Conservation (phyloP, 2,329 filamentous ascomycete genomes). For the Fusarium napiforme region DNA sequence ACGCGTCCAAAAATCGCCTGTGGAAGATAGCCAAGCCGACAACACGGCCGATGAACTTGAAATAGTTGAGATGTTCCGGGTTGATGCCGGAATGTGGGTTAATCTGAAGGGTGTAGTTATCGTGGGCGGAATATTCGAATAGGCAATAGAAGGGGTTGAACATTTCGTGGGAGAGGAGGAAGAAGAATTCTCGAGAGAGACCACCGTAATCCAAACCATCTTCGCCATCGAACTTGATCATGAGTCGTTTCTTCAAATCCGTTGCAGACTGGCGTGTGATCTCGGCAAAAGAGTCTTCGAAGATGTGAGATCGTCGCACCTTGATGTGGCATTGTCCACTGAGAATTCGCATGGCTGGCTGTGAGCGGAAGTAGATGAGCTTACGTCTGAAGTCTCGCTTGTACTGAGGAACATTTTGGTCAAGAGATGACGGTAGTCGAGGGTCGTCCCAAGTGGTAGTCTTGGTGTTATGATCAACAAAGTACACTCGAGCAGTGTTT, state of each 20-base stretch:
- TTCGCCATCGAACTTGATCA: slow-evolving; percentile 99
- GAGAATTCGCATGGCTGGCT: slow-evolving; percentile 93
- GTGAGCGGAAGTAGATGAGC: slow-evolving; percentile 98
- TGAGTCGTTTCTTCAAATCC: slow-evolving; percentile 96
- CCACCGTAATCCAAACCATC: slow-evolving; percentile 98
- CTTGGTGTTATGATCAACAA: slow-evolving; percentile 99
- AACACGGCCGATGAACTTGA: slow-evolving; percentile 98
- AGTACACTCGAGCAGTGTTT: slow-evolving; percentile 97
- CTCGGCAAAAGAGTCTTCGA: slow-evolving; percentile 98
- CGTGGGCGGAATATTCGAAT: slow-evolving; percentile 99
- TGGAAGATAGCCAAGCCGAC: slow-evolving; percentile 99
- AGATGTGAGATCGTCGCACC: slow-evolving; percentile 94
- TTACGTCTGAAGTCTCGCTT: slow-evolving; percentile 99
- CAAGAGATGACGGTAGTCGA: slow-evolving; percentile 90
- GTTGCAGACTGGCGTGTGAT: slow-evolving; percentile 96
- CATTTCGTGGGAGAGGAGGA: slow-evolving; percentile 99
- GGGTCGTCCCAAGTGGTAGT: slow-evolving; percentile 99
- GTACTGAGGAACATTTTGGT: slow-evolving; percentile 98
- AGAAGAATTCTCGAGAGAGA: slow-evolving; percentile 98
- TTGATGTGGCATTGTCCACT: slow-evolving; percentile 99
- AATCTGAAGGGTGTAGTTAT: slow-evolving; percentile 99
- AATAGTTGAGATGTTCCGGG: slow-evolving; percentile 98
- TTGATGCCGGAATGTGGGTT: slow-evolving; percentile 99
- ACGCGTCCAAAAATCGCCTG: slow-evolving; percentile 94
- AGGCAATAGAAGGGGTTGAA: slow-evolving; percentile 99